Evolutionary conservation across 169 alveolate genomes (phyloP).

Genomic region (Cryptosporidium viatorum): DNA sequence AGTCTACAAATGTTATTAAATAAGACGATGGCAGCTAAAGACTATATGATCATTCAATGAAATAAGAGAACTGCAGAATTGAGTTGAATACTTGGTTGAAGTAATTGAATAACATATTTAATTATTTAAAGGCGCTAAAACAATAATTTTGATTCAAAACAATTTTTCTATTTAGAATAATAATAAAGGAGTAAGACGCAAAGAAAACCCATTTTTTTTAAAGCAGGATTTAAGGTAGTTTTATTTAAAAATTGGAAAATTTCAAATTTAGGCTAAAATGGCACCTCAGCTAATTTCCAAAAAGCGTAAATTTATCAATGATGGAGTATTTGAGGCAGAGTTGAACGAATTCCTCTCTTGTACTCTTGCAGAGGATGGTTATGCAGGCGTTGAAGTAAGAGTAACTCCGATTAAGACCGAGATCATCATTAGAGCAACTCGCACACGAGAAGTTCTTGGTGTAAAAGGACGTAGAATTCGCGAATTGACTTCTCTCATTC

Average conservation of each 20-base stretch:
- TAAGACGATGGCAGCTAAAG: conserved; percentile 16
- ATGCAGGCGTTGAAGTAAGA: conserved; percentile 98
- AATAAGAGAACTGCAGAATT: background rate
- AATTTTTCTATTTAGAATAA: background rate
- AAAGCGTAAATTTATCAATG: conserved; percentile 96
- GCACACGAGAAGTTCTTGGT: conserved; percentile 97
- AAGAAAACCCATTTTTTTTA: background rate
- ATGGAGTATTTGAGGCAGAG: conserved; percentile 99
- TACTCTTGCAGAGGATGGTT: conserved; percentile 97
- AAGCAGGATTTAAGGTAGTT: background rate
- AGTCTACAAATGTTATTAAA: conserved; percentile 17
- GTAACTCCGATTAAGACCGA: conserved; percentile 94
- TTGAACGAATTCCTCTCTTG: conserved; percentile 97
- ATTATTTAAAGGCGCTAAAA: conserved; percentile 14
- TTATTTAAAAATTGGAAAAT: conserved; percentile 5
- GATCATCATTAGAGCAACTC: conserved; percentile 97
- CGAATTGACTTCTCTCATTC: conserved; percentile 96
- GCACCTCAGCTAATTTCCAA: conserved; percentile 85
- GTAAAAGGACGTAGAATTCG: conserved; percentile 97
- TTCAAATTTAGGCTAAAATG: conserved; percentile 37
- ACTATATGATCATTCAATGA: conserved; percentile 6
- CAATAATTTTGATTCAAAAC: background rate
- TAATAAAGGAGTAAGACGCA: background rate
- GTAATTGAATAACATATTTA: background rate
- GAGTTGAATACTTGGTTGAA: background rate